Conservation (phyloP, 768 basidiomycete species). For the Chalciporus pseudorubinellus region DNA sequence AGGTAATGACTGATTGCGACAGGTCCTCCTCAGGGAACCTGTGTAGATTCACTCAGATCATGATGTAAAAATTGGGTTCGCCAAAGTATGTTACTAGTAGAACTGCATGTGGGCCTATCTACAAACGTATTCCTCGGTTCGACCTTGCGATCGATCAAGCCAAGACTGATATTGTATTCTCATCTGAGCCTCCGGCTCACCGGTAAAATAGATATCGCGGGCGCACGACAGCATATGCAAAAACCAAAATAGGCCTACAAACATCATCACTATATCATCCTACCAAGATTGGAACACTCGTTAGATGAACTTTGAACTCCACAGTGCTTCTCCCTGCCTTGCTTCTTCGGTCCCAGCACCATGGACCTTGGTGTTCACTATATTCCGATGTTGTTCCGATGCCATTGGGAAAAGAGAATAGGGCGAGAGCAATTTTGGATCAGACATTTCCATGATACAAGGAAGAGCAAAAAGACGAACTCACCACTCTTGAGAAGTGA, state of each 20-base stretch:
- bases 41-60: conserved; percentile 6
- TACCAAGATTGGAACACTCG: neutral
- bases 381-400: too few species aligned
- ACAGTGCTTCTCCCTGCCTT: conserved; percentile 48
- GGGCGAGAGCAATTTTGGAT: neutral
- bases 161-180: neutral
- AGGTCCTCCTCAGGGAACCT: too few species aligned
- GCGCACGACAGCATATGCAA: too few species aligned
- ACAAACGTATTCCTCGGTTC: too few species aligned
- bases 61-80: too few species aligned
- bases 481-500: conserved; percentile 50
- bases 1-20: too few species aligned
- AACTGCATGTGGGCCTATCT: too few species aligned
- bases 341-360: conserved; percentile 48
- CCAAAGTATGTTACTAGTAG: neutral
- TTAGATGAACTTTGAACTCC: conserved; percentile 53
- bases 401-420: neutral
- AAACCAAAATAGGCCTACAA: neutral
- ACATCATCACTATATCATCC: neutral
- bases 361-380: conserved; percentile 49
- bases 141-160: neutral
- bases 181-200: neutral
- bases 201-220: neutral
- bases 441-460: neutral
- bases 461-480: conserved; percentile 13